Evolutionary conservation across 2,329 filamentous ascomycete species (phyloP), one percentile per base, ranked within the genome.

Genomic region (Aspergillus fijiensis): DNA sequence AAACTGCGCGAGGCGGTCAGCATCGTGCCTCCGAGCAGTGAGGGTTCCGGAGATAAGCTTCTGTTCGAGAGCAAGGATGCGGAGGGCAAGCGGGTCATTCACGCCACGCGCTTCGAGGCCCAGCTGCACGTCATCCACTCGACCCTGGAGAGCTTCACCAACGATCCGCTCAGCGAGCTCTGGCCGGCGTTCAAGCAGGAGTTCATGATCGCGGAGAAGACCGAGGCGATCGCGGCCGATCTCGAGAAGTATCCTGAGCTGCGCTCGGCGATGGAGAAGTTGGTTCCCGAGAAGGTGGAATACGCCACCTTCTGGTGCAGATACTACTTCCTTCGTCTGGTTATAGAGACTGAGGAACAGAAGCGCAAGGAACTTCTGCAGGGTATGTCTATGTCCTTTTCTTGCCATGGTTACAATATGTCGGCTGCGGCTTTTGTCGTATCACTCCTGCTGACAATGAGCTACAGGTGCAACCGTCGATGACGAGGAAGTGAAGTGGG

Each of bases 91-190:
- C 85, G 95, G 58, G 92, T 98, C 16, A 96, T 98, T 65, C 95
- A 99, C 74, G 91, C 92, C 1, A 96, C 92, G 55, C 85, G 95
- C 62, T 94, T 97, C 72, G 95, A 99, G 71, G 95, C 95, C 0
- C 95, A 98, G 77, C 81, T 99, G 63, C 94, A 99, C 73, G 92
- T 96, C 35, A 93, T 99, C 61, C 95, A 99, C 76, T 93, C 91
- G 4, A 90, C 87, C 21, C 76, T 88, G 45, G 89, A 95, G 63
- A 91, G 88, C 68, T 96, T 98, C 76, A 85, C 86, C 58, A 89
- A 90, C 71, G 92, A 98, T 70, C 92, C 93, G 0, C 83, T 85
- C 7, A 88, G 88, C 52, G 82, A 85, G 14, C 88, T 96, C 74
- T 98, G 89, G 80, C 83, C 86, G 10, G 75, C 80, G 4, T 98